A percentile compares a stretch with the other conserved stretches of the same genome.
These are phyloP conservation scores for Crithidia fasciculata DNA, from an alignment of 208 protist species.

Conservation along the genomic window DNA sequence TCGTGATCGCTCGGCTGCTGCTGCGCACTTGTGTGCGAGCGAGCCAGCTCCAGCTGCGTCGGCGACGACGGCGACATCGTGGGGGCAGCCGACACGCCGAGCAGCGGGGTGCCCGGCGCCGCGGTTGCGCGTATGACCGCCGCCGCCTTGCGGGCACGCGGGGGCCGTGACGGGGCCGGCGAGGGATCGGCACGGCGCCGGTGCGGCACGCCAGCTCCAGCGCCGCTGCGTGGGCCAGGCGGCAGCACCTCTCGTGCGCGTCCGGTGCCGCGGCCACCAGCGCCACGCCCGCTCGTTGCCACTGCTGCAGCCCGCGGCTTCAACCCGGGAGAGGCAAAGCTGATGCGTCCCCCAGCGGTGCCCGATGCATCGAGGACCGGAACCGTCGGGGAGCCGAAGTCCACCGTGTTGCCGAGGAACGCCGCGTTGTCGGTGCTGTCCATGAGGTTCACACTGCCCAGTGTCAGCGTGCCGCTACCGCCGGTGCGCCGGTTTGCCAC, in stretches of 20 bases:
- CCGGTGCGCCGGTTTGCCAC: conserved; percentile 28
- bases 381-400: not conserved
- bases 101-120: not conserved
- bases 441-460: not conserved
- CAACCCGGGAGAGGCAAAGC: not conserved
- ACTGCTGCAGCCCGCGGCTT: not conserved
- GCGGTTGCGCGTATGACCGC: conserved; percentile 12
- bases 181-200: conserved; percentile 34
- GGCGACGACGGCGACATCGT: conserved; percentile 26
- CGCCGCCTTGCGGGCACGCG: conserved; percentile 22
- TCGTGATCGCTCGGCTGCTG: conserved; percentile 1
- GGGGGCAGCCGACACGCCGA: not conserved
- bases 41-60: conserved; percentile 5
- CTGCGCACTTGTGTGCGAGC: not conserved
- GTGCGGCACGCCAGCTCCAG: not conserved
- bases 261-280: conserved; percentile 12
- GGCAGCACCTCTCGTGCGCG: conserved; percentile 14
- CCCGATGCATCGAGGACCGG: not conserved
- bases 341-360: not conserved
- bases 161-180: conserved; percentile 35
- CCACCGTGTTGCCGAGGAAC: not conserved
- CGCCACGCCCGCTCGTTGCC: conserved; percentile 10
- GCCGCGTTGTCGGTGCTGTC: not conserved
- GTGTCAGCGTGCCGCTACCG: not conserved
- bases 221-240: conserved; percentile 4